Conservation (phyloP, 1,139 yeast species). For the Kluyveromyces marxianus region DNA sequence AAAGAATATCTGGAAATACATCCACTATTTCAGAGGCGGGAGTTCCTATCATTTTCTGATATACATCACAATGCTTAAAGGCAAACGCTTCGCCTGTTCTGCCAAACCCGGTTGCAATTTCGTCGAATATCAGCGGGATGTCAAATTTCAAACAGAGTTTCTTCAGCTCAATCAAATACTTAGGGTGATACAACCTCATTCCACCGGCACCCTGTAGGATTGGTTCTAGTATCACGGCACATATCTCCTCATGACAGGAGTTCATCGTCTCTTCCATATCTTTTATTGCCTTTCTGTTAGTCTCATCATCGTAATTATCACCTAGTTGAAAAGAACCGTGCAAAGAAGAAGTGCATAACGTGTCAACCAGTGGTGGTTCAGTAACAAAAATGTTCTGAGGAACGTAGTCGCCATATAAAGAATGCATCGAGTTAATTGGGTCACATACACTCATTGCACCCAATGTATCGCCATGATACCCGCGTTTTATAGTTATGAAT, state of each 20-base stretch:
- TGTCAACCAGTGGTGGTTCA: constrained; percentile 21
- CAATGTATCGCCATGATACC: constrained; percentile 30
- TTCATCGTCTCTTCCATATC: constrained; percentile 24
- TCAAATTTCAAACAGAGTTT: constrained; percentile 28
- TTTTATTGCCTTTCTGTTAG: constrained; percentile 11
- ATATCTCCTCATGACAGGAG: constrained; percentile 25
- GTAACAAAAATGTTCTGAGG: constrained; percentile 27
- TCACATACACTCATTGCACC: constrained; percentile 30
- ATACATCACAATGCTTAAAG: constrained; percentile 19
- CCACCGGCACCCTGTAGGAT: constrained; percentile 36
- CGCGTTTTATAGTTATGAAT: constrained; percentile 23
- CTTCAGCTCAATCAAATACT: constrained; percentile 27
- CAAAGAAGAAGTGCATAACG: constrained; percentile 9
- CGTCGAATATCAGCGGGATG: constrained; percentile 31
- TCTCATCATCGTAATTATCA: constrained; percentile 14
- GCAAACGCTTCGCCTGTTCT: constrained; percentile 32
- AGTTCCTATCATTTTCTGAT: constrained; percentile 11
- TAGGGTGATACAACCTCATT: constrained; percentile 29
- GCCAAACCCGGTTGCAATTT: constrained; percentile 33
- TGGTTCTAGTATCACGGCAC: constrained; percentile 33
- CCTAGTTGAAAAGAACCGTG: not conserved
- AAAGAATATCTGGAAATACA: constrained; percentile 29
- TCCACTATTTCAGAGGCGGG: constrained; percentile 14
- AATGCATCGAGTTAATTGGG: constrained; percentile 31
- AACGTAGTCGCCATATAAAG: constrained; percentile 25